Conservation (phyloP, 768 basidiomycete species). For the Exidia glandulosa region DNA sequence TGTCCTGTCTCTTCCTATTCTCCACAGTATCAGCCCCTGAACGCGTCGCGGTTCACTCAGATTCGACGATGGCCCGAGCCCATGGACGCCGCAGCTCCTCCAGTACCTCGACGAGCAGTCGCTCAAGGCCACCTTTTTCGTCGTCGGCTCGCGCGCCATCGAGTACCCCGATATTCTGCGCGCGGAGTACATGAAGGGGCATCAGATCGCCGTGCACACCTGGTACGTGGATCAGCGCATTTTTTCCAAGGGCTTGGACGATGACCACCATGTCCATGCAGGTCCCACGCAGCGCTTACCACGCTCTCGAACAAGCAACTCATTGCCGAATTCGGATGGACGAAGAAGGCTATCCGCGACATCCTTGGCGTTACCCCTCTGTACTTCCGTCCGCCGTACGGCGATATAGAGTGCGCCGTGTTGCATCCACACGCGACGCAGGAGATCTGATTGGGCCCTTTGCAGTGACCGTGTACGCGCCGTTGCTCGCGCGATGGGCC, state of each 20-base stretch:
- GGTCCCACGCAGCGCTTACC: constrained; percentile 60
- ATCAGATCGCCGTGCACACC: constrained; percentile 66
- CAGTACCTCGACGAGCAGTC: constrained; percentile 51
- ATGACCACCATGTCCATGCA: constrained; percentile 16
- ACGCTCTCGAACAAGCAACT: constrained; percentile 68
- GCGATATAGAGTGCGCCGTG: constrained; percentile 64
- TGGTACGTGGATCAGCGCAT: constrained; percentile 27
- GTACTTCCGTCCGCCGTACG: constrained; percentile 73
- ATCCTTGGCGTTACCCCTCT: constrained; percentile 67
- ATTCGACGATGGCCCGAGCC: constrained; percentile 74
- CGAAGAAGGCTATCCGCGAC: constrained; percentile 75
- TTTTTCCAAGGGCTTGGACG: background rate
- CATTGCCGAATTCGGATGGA: constrained; percentile 84
- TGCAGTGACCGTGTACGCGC: constrained; percentile 77
- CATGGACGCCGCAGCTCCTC: constrained; percentile 64
- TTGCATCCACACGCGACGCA: background rate
- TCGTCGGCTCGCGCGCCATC: constrained; percentile 71
- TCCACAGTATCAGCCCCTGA: background rate
- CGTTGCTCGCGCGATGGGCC: constrained; percentile 71
- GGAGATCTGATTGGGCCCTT: constrained; percentile 8
- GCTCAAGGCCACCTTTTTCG: constrained; percentile 78
- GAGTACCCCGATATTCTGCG: constrained; percentile 61
- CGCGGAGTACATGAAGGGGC: constrained; percentile 61
- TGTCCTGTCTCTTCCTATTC: constrained; percentile 18
- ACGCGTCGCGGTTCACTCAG: constrained; percentile 22